Conservation (phyloP, 2,329 filamentous ascomycete genomes). For the Phaeoacremonium minimum region DNA sequence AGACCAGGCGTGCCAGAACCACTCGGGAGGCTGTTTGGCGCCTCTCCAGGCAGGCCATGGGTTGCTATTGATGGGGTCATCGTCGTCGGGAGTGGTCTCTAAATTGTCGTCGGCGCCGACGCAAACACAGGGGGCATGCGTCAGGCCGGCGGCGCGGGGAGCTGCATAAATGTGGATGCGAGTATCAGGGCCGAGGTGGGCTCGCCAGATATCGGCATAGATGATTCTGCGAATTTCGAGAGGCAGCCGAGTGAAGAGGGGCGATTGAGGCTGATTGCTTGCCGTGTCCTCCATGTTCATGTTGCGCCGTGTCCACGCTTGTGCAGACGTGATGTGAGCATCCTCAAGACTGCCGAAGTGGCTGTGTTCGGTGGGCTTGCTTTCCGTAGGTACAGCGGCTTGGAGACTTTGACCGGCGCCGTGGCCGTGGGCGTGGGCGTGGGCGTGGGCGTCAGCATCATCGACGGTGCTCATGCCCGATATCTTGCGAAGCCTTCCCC, state of each 20-base stretch:
- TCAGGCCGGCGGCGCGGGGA: conserved; percentile 2
- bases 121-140: conserved; percentile 4
- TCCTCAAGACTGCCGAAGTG: no score
- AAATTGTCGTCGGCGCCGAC: neutral
- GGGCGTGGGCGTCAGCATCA: no score
- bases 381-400: no score
- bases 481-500: neutral
- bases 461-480: neutral
- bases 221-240: conserved; percentile 11
- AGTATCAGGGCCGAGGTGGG: conserved; percentile 5
- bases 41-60: neutral
- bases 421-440: no score
- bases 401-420: no score
- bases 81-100: conserved; percentile 1
- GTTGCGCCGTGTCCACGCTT: no score
- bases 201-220: conserved; percentile 9
- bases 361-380: no score
- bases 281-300: no score
- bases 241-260: conserved; percentile 12
- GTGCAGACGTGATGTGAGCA: no score
- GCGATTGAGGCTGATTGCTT: no score
- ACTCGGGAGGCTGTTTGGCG: conserved; percentile 10
- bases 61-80: conserved; percentile 2
- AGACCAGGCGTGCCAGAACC: conserved; percentile 17
- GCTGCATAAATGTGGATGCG: conserved; percentile 9